phyloP scores from a whole-genome alignment of 2,329 filamentous ascomycete genomes.

The Fusarium phyllophilum region DNA sequence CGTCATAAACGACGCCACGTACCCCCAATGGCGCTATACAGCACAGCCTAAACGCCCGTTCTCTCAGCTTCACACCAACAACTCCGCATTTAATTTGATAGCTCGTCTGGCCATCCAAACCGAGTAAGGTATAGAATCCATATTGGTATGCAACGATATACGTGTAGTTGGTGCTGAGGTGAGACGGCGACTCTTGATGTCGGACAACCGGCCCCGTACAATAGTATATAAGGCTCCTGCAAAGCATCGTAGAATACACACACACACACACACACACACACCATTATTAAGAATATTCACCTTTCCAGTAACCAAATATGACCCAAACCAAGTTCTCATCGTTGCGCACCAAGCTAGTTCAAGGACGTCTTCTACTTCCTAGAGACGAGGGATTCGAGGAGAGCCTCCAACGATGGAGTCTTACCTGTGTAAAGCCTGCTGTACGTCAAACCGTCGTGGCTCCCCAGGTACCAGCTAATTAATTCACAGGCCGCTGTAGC shows the following conservation, averaged over 20 bases:
- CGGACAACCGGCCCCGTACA: no score
- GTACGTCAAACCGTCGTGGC: conserved; percentile 12
- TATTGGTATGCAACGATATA: not conserved
- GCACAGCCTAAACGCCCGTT: not conserved
- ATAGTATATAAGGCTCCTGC: conserved; percentile 9
- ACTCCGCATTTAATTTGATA: conserved; percentile 1
- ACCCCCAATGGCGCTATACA: not conserved
- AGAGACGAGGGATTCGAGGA: conserved; percentile 47
- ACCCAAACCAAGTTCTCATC: conserved; percentile 24
- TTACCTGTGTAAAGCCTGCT: conserved; percentile 51
- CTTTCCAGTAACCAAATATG: conserved; percentile 16
- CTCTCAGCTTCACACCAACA: conserved; percentile 3
- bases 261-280: not conserved
- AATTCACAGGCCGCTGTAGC: conserved; percentile 56
- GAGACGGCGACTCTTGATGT: not conserved
- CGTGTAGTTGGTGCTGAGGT: conserved; percentile 1
- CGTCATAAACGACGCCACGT: not conserved
- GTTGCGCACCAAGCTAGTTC: conserved; percentile 31
- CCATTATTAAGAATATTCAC: not conserved
- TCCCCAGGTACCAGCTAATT: not conserved
- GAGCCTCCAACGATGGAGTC: conserved; percentile 52
- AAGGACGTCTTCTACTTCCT: conserved; percentile 48
- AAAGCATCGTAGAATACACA: not conserved
- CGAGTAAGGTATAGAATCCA: not conserved
- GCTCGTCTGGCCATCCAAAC: not conserved